Conservation (phyloP, 257 asterid genomes). For the Solanum pinnatisectum region DNA sequence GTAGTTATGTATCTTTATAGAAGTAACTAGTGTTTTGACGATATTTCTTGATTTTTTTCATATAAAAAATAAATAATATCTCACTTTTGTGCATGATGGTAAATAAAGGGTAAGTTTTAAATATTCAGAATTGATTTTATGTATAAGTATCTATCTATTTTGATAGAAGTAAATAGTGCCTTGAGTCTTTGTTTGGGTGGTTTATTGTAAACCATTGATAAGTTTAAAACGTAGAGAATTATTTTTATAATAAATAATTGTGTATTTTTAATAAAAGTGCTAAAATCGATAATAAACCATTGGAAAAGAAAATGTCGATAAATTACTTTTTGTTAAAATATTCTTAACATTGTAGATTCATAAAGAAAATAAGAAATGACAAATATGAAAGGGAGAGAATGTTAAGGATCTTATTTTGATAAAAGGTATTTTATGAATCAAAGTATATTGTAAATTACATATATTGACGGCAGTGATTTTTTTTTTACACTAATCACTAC, state of each 20-base stretch:
- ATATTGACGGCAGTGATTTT: background rate
- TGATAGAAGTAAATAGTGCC: background rate
- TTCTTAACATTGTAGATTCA: background rate
- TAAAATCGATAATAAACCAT: background rate
- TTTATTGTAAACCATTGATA: background rate
- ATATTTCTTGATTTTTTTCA: background rate
- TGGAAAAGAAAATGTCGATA: background rate
- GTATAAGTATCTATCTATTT: background rate
- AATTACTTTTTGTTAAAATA: background rate
- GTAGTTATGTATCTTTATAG: no score
- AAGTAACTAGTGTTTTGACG: background rate
- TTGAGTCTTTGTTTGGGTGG: background rate
- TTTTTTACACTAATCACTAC: background rate
- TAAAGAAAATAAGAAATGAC: background rate
- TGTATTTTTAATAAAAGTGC: background rate
- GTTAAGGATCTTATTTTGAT: background rate
- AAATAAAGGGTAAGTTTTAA: background rate
- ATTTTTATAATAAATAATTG: background rate
- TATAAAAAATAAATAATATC: background rate
- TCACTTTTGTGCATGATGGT: background rate
- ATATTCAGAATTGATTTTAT: background rate
- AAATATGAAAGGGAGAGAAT: background rate
- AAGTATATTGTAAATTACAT: background rate
- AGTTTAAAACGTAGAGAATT: background rate
- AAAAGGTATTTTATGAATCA: background rate